Conservation (phyloP, 139 green algal species). For the Eudorina sp. region DNA sequence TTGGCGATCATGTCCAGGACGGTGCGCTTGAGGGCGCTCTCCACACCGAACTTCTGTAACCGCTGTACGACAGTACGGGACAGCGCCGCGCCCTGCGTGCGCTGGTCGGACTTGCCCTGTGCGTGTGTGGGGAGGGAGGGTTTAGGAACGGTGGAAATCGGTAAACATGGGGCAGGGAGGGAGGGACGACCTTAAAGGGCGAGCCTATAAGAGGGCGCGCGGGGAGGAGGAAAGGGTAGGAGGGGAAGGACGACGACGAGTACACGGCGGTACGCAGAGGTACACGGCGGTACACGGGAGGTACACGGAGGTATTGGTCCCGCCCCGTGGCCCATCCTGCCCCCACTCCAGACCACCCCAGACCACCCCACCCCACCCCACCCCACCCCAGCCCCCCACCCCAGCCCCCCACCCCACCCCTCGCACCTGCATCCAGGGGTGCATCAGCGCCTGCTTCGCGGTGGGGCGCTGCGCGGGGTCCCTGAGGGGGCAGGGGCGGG, state of each 20-base stretch:
- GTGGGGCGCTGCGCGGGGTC: constrained; percentile 77
- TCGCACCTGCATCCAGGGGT: constrained; percentile 83
- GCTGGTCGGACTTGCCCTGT: constrained; percentile 55
- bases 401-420: background rate
- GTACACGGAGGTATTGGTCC: too few relatives aligned
- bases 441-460: constrained; percentile 80
- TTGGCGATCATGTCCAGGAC: constrained; percentile 93
- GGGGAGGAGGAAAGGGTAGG: too few relatives aligned
- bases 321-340: too few relatives aligned
- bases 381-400: too few relatives aligned
- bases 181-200: too few relatives aligned
- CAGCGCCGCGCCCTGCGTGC: constrained; percentile 65
- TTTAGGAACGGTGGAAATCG: background rate
- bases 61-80: constrained; percentile 85
- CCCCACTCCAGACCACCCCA: too few relatives aligned
- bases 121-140: background rate
- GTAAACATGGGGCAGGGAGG: too few relatives aligned
- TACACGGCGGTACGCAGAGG: too few relatives aligned
- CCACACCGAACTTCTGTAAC: constrained; percentile 77
- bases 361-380: too few relatives aligned
- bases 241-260: too few relatives aligned
- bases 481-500: constrained; percentile 54
- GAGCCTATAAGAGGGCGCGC: too few relatives aligned
- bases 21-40: constrained; percentile 79
- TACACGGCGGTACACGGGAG: too few relatives aligned